phyloP scores from a whole-genome alignment of 1,284 basidiomycete species.

The Phaffia rhodozyma region DNA sequence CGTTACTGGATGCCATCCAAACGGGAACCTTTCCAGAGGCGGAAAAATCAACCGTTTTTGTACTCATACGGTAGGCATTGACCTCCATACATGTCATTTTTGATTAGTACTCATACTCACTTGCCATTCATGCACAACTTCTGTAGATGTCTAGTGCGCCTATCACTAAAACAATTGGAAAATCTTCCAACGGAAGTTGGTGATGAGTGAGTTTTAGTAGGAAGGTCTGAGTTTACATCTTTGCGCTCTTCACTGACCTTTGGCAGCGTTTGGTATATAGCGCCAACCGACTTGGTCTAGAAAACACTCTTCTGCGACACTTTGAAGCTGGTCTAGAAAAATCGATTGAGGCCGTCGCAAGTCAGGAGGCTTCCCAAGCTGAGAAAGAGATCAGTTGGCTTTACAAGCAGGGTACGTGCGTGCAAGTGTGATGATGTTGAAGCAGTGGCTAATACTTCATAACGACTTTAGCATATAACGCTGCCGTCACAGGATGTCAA shows the following conservation, averaged over 20 bases:
- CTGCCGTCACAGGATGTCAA: slow-evolving; percentile 1
- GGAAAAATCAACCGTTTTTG: not conserved
- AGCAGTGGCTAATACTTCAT: not conserved
- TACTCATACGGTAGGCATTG: not conserved
- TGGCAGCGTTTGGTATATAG: too few relatives aligned
- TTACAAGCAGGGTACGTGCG: slow-evolving; percentile 12
- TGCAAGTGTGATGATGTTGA: too few relatives aligned
- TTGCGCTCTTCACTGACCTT: too few relatives aligned
- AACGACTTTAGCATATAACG: slow-evolving; percentile 5
- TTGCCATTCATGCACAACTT: not conserved
- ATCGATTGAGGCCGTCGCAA: not conserved
- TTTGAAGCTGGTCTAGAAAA: not conserved
- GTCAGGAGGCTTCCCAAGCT: not conserved
- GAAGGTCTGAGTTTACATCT: too few relatives aligned
- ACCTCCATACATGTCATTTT: not conserved
- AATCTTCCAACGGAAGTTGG: not conserved
- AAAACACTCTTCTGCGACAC: not conserved
- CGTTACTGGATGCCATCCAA: not conserved
- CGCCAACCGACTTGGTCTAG: too few relatives aligned
- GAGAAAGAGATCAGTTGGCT: slow-evolving; percentile 13
- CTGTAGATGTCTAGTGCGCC: slow-evolving; percentile 1
- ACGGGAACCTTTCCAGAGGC: not conserved
- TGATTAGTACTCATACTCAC: not conserved
- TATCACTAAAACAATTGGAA: slow-evolving; percentile 1
- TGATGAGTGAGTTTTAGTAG: too few relatives aligned